phyloP scores from a whole-genome alignment of 371 early-diverging fungal genomes.

The Mortierella sp. region DNA sequence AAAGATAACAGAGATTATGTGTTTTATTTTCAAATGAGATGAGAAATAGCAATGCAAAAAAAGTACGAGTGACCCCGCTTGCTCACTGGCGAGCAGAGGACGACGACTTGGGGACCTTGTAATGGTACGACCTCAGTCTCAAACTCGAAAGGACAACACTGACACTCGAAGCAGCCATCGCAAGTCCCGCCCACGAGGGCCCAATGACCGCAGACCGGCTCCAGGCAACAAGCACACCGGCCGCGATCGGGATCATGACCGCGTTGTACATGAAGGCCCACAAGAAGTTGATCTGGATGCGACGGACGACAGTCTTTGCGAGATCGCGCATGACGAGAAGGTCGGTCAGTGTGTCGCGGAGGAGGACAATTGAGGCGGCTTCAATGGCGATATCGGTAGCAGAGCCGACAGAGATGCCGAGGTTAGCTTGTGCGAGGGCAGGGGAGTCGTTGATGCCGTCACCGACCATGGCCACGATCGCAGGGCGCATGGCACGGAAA shows the following conservation, averaged over 20 bases:
- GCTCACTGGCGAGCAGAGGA: not conserved
- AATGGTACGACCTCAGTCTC: slow-evolving; percentile 67
- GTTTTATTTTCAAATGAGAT: too few relatives aligned
- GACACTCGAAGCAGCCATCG: slow-evolving; percentile 86
- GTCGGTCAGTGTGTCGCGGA: slow-evolving; percentile 79
- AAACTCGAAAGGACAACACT: slow-evolving; percentile 83
- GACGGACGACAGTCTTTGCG: slow-evolving; percentile 71
- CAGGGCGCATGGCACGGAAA: slow-evolving; percentile 40
- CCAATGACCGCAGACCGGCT: slow-evolving; percentile 62
- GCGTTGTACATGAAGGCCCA: slow-evolving; percentile 89
- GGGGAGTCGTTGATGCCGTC: slow-evolving; percentile 97
- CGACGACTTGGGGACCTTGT: slow-evolving; percentile 18
- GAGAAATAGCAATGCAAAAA: too few relatives aligned
- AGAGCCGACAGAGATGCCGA: slow-evolving; percentile 85
- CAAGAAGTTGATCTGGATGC: slow-evolving; percentile 83
- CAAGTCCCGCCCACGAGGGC: slow-evolving; percentile 84
- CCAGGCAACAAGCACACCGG: slow-evolving; percentile 77
- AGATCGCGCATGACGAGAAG: slow-evolving; percentile 76
- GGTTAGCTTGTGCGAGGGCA: slow-evolving; percentile 90
- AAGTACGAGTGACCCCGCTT: not conserved
- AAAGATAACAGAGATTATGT: too few relatives aligned
- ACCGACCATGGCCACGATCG: slow-evolving; percentile 76
- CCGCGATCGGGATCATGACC: slow-evolving; percentile 85
- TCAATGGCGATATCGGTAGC: slow-evolving; percentile 89
- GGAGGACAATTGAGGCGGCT: slow-evolving; percentile 81